These are phyloP conservation scores for Lactarius psammicola DNA, from an alignment of 768 basidiomycete genomes.

Conservation along the genomic window DNA sequence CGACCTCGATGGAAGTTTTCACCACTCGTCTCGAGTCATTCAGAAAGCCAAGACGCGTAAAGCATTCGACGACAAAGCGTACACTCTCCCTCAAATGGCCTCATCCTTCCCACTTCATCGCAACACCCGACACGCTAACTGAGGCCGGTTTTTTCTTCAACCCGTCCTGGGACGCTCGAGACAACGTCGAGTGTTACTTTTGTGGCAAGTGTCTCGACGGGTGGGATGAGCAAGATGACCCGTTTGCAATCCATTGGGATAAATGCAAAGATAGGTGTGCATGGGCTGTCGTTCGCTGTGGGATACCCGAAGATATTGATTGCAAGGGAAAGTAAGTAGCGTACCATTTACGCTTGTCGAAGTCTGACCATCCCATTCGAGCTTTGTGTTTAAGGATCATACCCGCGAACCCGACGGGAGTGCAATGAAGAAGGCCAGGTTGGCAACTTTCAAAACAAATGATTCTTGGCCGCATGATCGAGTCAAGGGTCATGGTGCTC, in stretches of 20 bases:
- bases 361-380: slow-evolving; percentile 32
- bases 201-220: slow-evolving; percentile 80
- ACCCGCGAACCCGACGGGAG: slow-evolving; percentile 64
- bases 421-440: slow-evolving; percentile 67
- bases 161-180: slow-evolving; percentile 63
- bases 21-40: slow-evolving; percentile 63
- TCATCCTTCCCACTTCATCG: slow-evolving; percentile 58
- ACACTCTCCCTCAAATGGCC: slow-evolving; percentile 69
- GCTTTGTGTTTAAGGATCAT: slow-evolving; percentile 59
- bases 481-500: slow-evolving; percentile 61
- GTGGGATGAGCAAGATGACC: slow-evolving; percentile 86
- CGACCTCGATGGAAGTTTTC: slow-evolving; percentile 22
- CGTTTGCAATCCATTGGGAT: slow-evolving; percentile 75
- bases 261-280: slow-evolving; percentile 67
- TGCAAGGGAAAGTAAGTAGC: slow-evolving; percentile 51
- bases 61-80: slow-evolving; percentile 47
- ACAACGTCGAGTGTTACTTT: slow-evolving; percentile 80
- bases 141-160: slow-evolving; percentile 88
- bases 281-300: slow-evolving; percentile 83
- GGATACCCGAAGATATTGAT: slow-evolving; percentile 57
- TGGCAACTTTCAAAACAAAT: slow-evolving; percentile 58
- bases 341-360: not conserved
- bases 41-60: slow-evolving; percentile 57
- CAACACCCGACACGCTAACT: slow-evolving; percentile 74
- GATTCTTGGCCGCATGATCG: slow-evolving; percentile 70